These are phyloP conservation scores for Pachysandra terminalis DNA, from an alignment of 164 flowering plant genomes.

Conservation along the genomic window DNA sequence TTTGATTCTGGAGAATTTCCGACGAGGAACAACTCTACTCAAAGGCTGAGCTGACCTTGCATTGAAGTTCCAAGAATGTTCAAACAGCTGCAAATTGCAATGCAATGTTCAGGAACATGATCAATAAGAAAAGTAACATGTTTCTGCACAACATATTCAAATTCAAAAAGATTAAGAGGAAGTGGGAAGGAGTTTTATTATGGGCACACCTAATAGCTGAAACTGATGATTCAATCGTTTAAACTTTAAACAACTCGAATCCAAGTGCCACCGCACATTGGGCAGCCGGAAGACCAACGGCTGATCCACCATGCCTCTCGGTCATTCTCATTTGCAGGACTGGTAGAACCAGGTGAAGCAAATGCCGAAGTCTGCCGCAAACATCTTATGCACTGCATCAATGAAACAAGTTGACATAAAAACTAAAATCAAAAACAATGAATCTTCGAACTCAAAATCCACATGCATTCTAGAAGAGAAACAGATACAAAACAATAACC, in stretches of 20 bases:
- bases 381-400: conserved; percentile 92
- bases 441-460: not conserved
- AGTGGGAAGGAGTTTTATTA: not conserved
- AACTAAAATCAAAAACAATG: too few species aligned
- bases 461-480: not conserved
- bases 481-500: not conserved
- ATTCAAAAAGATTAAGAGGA: too few species aligned
- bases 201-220: conserved; percentile 6
- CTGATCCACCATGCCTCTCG: conserved; percentile 93
- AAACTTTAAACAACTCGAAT: conserved; percentile 90
- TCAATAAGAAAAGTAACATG: too few species aligned
- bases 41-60: too few species aligned
- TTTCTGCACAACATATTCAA: too few species aligned
- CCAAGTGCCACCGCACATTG: conserved; percentile 99
- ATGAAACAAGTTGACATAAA: not conserved
- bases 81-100: too few species aligned
- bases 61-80: too few species aligned
- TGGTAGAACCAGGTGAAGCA: conserved; percentile 54
- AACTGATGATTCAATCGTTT: conserved; percentile 17
- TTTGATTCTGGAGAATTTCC: too few species aligned
- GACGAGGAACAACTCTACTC: too few species aligned
- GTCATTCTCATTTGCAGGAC: conserved; percentile 53
- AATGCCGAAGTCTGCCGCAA: conserved; percentile 95
- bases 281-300: conserved; percentile 93
- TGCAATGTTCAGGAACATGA: too few species aligned